phyloP scores from a whole-genome alignment of 345 rosid genomes.

The Aquilaria yunnanensis region DNA sequence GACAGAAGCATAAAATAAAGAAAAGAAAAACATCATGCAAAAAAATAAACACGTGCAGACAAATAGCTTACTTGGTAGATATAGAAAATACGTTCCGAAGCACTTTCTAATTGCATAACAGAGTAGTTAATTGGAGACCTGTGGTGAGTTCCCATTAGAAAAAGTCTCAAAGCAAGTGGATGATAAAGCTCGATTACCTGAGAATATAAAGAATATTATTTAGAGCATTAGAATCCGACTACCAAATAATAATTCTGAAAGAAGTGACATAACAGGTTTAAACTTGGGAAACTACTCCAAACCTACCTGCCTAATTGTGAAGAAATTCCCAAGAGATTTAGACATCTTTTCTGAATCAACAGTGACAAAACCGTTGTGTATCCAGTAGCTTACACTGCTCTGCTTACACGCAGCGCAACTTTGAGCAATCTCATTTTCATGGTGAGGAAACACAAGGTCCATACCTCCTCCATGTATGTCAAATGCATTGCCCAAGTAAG shows the following conservation, averaged over 20 bases:
- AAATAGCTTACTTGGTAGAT: constrained; percentile 63
- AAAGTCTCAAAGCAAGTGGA: constrained; percentile 81
- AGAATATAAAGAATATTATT: not conserved
- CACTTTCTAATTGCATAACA: constrained; percentile 73
- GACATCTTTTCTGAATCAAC: constrained; percentile 98
- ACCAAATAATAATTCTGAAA: not conserved
- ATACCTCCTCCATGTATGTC: constrained; percentile 98
- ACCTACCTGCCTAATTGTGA: constrained; percentile 85
- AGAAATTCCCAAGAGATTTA: constrained; percentile 93
- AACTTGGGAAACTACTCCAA: not conserved
- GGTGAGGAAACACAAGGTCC: constrained; percentile 99
- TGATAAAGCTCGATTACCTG: constrained; percentile 84
- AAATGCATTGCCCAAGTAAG: constrained; percentile 79
- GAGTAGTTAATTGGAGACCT: constrained; percentile 94
- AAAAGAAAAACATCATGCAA: not conserved
- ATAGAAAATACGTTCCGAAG: constrained; percentile 92
- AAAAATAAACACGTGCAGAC: not conserved
- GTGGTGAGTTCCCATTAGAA: constrained; percentile 87
- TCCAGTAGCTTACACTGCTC: constrained; percentile 79
- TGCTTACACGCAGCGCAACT: constrained; percentile 86
- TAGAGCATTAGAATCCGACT: constrained; percentile 4
- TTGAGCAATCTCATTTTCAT: constrained; percentile 97
- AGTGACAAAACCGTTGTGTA: constrained; percentile 95
- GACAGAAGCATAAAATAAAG: not conserved
- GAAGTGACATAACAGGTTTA: not conserved